Evolutionary conservation across 2,329 filamentous ascomycete species (phyloP), one percentile per base, ranked within the genome.

Genomic region (Alternaria arbusti): DNA sequence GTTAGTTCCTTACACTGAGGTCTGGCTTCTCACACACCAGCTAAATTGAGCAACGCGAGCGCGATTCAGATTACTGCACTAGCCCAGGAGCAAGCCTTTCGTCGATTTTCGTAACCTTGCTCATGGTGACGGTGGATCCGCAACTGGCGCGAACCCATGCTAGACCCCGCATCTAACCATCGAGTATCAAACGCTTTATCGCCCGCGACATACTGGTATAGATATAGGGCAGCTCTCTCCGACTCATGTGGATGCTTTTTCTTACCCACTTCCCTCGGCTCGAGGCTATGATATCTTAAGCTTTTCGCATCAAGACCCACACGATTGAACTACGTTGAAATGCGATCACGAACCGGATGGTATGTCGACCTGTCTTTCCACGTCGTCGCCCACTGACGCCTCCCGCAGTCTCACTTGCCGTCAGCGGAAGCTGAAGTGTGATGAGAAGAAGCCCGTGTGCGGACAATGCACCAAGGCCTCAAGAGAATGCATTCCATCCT

Each of bases 361-460:
- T 74, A 74, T 70, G 76, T 70, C 20, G 28, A 63, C 26, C 58
- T n/a, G 28, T 51, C 36, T 36, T 22, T 59, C 44, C 30, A 23
- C 23, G 17, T 17, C 17, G 43, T 46, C 51, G 60, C 60, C 57
- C 56, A 32, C 68, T 67, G 46, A 69, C 64, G 28, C 20, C 46
- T 20, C 46, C 43, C 46, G 22, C 59, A 80, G 78, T 66, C 73
- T 79, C 64, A 88, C 86, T 69, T 88, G 86, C 80, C 86, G 86
- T 61, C 83, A 84, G 74, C 82, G 86, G 67, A 88, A 90, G 83
- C 82, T 90, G 66, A 90, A 90, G 81, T 90, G 88, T 78, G 86
- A 88, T 71, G 88, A 90, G 77, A 84, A 84, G 74, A 87, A 86
- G 67, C 88, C 88, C 11, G 77, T 84, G 40, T 90, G 88, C 72